Evolutionary conservation across 2,329 filamentous ascomycete genomes (phyloP), one percentile per base, ranked within the genome.

Genomic region (Aspergillus spinulosporus): DNA sequence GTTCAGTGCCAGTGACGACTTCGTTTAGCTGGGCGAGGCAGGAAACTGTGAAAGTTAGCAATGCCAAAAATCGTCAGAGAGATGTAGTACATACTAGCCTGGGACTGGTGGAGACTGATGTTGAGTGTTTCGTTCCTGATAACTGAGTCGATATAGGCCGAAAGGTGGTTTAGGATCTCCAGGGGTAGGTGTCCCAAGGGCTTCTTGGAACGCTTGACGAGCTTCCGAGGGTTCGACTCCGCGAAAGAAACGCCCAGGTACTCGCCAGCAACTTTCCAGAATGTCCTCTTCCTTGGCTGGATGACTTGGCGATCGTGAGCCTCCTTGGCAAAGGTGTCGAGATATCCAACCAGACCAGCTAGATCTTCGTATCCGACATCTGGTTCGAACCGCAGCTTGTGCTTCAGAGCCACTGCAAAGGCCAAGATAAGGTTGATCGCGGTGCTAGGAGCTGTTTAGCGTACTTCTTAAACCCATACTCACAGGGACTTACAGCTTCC

Each of bases 111-210:
- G 29, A 70, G 62, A 39, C 69, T 66, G 29, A 67, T 63, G 40
- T 60, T 55, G 44, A 80, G 64, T 29, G 73, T 76, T 7, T 65
- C 68, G 50, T 75, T 77, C 1, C 62, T 62, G 48, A 87, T 78
- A 59, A 86, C 75, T 49, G 80, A 79, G 62, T 91, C 86, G 32
- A 89, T 74, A 60, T 88, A 88, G 26, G 84, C 75, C 15, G 84
- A 83, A 3, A 94, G 73, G 69, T 93, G 87, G 67, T 82, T 88
- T 31, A 94, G 78, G 52, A 94, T 89, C 70, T 95, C 90, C 6
- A 93, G 79, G 0, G 90, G 90, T n/a, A 93, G 79, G 71, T 95
- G 92, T 53, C 90, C 90, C 9, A 93, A 80, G 1, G 90, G 89
- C 63, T 82, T 84, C 60, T 84, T 82, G 11, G 88, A 83, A 43